These are phyloP conservation scores for Arachnomyces sp. DNA, from an alignment of 2,329 filamentous ascomycete species.

Conservation along the genomic window DNA sequence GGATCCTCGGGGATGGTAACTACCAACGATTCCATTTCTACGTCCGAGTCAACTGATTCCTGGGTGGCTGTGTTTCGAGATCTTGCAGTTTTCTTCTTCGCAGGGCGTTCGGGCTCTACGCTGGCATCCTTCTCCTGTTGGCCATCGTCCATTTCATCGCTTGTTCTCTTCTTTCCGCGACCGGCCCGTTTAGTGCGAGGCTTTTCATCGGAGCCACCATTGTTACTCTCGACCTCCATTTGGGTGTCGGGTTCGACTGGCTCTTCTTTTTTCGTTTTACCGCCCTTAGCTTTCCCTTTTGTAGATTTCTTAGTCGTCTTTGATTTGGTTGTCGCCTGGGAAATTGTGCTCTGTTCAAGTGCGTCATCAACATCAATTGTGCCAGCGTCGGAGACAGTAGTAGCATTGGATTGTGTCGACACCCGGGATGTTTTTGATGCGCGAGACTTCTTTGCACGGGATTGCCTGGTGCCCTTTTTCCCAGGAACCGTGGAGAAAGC, in stretches of 20 bases:
- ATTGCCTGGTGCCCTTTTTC: constrained; percentile 49
- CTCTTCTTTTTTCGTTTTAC: constrained; percentile 32
- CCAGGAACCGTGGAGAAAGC: constrained; percentile 47
- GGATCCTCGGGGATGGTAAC: constrained; percentile 12
- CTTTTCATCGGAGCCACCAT: constrained; percentile 21
- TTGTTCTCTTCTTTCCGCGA: constrained; percentile 54
- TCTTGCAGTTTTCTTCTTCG: constrained; percentile 52
- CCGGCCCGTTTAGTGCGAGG: constrained; percentile 28
- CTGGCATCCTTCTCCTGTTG: constrained; percentile 12
- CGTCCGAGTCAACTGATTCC: constrained; percentile 24
- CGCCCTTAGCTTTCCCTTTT: constrained; percentile 27
- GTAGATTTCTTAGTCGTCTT: constrained; percentile 44
- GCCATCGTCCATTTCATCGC: constrained; percentile 43
- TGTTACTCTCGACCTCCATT: constrained; percentile 23
- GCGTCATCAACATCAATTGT: constrained; percentile 39
- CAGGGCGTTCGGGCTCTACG: constrained; percentile 32
- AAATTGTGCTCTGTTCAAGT: constrained; percentile 51
- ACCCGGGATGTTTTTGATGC: constrained; percentile 62
- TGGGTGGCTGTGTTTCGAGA: constrained; percentile 42
- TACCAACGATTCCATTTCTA: constrained; percentile 27
- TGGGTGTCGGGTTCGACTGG: constrained; percentile 36
- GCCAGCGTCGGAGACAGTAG: constrained; percentile 37
- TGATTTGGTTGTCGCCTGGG: constrained; percentile 43
- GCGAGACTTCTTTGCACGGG: constrained; percentile 46
- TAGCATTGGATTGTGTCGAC: constrained; percentile 43